Evolutionary conservation across 306 rosid species (phyloP).

Genomic region (Delonix regia): DNA sequence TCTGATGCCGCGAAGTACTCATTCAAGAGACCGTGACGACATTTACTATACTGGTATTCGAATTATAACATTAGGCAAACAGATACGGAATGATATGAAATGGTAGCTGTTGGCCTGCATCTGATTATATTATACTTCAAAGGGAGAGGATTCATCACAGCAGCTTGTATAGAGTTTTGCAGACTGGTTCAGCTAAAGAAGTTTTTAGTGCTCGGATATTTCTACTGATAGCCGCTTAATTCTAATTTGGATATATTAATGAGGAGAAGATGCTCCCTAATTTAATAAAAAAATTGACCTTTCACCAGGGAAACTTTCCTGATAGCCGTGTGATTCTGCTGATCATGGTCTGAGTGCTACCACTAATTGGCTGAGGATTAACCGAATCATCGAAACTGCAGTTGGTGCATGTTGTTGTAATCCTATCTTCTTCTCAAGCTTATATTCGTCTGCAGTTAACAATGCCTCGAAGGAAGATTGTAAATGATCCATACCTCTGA

Average conservation of each 20-base stretch:
- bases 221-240: neutral
- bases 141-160: neutral
- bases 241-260: too few species aligned
- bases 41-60: slow-evolving; percentile 40
- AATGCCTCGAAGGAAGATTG: neutral
- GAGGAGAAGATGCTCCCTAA: neutral
- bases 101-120: neutral
- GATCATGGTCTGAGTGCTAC: neutral
- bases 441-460: neutral
- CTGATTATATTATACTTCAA: neutral
- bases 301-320: neutral
- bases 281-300: too few species aligned
- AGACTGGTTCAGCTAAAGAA: neutral
- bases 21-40: slow-evolving; percentile 35
- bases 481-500: neutral
- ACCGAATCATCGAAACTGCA: neutral
- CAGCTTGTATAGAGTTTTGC: neutral
- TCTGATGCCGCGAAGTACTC: slow-evolving; percentile 33
- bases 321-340: too few species aligned
- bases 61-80: neutral
- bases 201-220: neutral
- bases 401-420: neutral
- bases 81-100: too few species aligned
- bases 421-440: neutral
- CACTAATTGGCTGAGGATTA: neutral